phyloP scores from a whole-genome alignment of 2,329 filamentous ascomycete genomes.

The Blastomyces gilchristii region DNA sequence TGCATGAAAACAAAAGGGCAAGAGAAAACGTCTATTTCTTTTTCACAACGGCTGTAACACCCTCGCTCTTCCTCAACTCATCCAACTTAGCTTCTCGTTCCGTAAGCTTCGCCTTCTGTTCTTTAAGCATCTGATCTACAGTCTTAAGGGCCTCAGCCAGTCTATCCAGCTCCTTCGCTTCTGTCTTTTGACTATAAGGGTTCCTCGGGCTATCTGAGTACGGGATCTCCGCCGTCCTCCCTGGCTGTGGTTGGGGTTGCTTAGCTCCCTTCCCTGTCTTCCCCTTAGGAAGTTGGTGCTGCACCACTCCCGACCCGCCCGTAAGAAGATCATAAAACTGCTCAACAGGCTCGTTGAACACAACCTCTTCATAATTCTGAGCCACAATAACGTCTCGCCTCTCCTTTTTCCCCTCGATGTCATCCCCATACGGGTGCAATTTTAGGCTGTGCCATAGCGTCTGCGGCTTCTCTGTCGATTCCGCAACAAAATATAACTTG shows the following conservation, averaged over 20 bases:
- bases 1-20: neutral
- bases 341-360: slow-evolving; percentile 96
- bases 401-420: slow-evolving; percentile 63
- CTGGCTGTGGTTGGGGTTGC: slow-evolving; percentile 31
- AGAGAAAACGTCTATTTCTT: slow-evolving; percentile 26
- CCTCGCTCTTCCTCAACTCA: slow-evolving; percentile 39
- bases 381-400: slow-evolving; percentile 56
- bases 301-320: slow-evolving; percentile 44
- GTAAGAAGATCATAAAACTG: slow-evolving; percentile 83
- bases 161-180: slow-evolving; percentile 55
- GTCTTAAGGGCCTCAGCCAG: slow-evolving; percentile 51
- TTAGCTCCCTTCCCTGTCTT: slow-evolving; percentile 48
- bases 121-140: slow-evolving; percentile 51
- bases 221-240: slow-evolving; percentile 66
- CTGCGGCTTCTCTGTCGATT: slow-evolving; percentile 85
- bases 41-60: slow-evolving; percentile 29
- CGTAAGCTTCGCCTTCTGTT: slow-evolving; percentile 53
- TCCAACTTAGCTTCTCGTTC: slow-evolving; percentile 52
- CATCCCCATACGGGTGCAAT: slow-evolving; percentile 74
- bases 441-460: slow-evolving; percentile 90
- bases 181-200: slow-evolving; percentile 64
- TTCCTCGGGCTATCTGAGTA: slow-evolving; percentile 54
- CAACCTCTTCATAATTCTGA: slow-evolving; percentile 83
- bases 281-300: slow-evolving; percentile 41
- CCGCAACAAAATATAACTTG: slow-evolving; percentile 82